Conservation (phyloP, 306 rosid species). For the Sindora glabra region DNA sequence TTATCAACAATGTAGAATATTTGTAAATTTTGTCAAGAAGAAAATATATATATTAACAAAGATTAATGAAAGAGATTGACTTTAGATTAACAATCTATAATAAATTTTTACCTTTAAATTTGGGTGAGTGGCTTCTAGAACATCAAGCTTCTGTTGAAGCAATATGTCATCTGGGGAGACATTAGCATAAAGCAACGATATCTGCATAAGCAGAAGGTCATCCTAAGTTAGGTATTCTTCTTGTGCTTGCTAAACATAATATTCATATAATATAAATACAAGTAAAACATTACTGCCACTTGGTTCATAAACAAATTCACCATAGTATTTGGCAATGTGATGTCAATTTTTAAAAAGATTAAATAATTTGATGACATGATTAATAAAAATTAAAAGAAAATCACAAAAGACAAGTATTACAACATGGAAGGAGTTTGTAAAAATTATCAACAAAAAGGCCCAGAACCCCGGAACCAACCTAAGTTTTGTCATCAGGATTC, state of each 20-base stretch:
- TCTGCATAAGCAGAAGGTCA: conserved; percentile 40
- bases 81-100: conserved; percentile 3
- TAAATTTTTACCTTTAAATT: conserved; percentile 74
- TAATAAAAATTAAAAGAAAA: no score
- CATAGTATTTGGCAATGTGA: conserved; percentile 2
- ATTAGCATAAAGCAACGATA: conserved; percentile 78
- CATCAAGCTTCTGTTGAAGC: conserved; percentile 88
- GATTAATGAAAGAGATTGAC: neutral
- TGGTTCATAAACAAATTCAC: neutral
- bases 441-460: neutral
- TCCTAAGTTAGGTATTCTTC: no score
- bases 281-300: no score
- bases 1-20: conserved; percentile 74
- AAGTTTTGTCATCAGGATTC: conserved; percentile 85
- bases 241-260: neutral
- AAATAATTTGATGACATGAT: no score
- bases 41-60: neutral
- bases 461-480: conserved; percentile 65
- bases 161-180: conserved; percentile 91
- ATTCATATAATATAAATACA: no score
- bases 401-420: neutral
- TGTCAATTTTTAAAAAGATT: neutral
- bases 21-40: conserved; percentile 32
- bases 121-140: conserved; percentile 75
- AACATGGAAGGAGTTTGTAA: neutral